Base-by-base conservation (phyloP, 768 basidiomycete species). In the Mycena rosella region DNA sequence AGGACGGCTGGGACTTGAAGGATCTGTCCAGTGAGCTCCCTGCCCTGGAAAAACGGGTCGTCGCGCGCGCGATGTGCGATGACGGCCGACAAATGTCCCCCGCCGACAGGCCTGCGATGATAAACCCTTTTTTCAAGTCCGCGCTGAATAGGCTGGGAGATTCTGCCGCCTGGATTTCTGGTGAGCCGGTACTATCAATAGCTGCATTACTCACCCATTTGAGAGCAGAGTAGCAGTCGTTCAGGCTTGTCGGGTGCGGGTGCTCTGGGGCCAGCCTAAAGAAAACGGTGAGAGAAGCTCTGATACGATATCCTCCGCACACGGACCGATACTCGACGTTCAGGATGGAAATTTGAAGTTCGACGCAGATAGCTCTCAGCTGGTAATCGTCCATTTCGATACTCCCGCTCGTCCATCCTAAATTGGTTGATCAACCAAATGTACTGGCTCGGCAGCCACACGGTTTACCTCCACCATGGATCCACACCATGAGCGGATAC, bases 281-380 rank as follows among this genome's bases (percentile, higher is more conserved):
- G 32, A n/a, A 49, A 34, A 34, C 5, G 17, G 26, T 54, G 5
- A 55, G 36, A 55, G 20, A n/a, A 34, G n/a, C n/a, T n/a, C n/a
- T n/a, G n/a, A n/a, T n/a, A n/a, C n/a, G n/a, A n/a, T n/a, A n/a
- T n/a, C n/a, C n/a, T n/a, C n/a, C n/a, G n/a, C n/a, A 24, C 5
- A 54, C 45, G 22, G 27, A 70, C 69, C 69, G 60, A 45, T 70
- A 70, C 2, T 70, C 69, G 6, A 70, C 61, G n/a, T 67, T 70
- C 2, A 70, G 9, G 17, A 63, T 63, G 17, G 69, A 56, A 9
- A 70, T 63, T 38, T 67, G 60, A 27, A 67, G 36, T n/a, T 70
- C 69, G 22, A 66, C 60, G 18, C 65, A 66, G 26, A 67, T 67
- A 6, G 60, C 57, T 15, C 69, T 49, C 5, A 70, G 44, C 26